Percentiles rank a stretch among this genome's conserved stretches.
Conservation (phyloP, 1,284 basidiomycete genomes). For the Rhodotorula sp. region DNA sequence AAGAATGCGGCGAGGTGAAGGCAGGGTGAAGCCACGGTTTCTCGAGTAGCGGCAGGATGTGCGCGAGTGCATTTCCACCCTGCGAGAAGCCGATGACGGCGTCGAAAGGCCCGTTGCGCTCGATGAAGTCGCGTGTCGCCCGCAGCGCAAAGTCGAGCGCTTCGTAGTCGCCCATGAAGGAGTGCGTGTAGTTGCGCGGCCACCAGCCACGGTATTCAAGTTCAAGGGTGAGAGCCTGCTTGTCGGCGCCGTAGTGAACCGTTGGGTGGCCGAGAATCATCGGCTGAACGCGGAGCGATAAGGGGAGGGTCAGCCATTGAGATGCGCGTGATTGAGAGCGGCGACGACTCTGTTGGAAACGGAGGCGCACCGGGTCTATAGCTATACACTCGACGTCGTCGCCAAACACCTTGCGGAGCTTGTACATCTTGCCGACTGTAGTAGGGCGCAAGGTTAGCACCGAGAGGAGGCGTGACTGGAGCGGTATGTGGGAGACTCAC, state of each 20-base stretch:
- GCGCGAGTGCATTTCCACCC: slow-evolving; percentile 2
- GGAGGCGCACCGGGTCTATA: neutral
- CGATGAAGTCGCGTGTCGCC: neutral
- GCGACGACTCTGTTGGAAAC: too few relatives aligned
- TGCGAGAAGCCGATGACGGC: neutral
- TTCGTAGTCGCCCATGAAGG: slow-evolving; percentile 1
- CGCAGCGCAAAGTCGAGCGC: neutral
- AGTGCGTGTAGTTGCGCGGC: slow-evolving; percentile 1
- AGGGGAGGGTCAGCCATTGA: neutral
- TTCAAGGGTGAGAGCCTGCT: neutral
- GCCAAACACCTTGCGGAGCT: neutral
- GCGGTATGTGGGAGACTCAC: neutral
- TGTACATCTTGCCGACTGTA: slow-evolving; percentile 4
- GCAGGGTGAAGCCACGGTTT: slow-evolving; percentile 3
- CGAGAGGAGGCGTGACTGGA: too few relatives aligned
- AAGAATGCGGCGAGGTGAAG: neutral
- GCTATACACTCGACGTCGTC: slow-evolving; percentile 6
- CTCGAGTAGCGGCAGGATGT: slow-evolving; percentile 2
- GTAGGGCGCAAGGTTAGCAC: neutral
- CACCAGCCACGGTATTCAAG: neutral
- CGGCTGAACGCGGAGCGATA: neutral
- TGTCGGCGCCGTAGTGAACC: neutral
- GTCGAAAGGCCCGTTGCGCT: neutral
- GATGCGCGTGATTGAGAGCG: neutral
- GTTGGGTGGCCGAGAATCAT: neutral